Evolutionary conservation across 768 basidiomycete species (phyloP).

Genomic region (Lactarius sanguifluus): DNA sequence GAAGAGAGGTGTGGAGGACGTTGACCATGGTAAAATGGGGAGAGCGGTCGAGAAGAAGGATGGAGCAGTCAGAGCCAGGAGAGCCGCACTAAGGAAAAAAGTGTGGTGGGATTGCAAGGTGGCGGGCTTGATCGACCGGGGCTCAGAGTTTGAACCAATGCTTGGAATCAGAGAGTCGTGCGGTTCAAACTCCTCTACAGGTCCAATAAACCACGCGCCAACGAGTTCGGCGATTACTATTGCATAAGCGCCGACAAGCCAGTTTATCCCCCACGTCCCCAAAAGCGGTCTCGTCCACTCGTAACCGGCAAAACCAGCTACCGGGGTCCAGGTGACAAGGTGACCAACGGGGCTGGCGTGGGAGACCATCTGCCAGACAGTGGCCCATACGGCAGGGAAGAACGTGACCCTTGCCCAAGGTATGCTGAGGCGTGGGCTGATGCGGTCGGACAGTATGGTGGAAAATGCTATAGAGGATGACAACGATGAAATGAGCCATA

Average conservation of each 20-base stretch:
- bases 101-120: slow-evolving; percentile 32
- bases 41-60: slow-evolving; percentile 47
- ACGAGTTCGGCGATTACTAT: slow-evolving; percentile 56
- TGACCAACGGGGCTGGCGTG: slow-evolving; percentile 66
- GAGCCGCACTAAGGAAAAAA: slow-evolving; percentile 40
- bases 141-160: slow-evolving; percentile 22
- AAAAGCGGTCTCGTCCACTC: slow-evolving; percentile 58
- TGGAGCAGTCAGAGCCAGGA: slow-evolving; percentile 54
- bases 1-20: slow-evolving; percentile 51
- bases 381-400: slow-evolving; percentile 72
- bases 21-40: slow-evolving; percentile 42
- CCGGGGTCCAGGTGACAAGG: slow-evolving; percentile 69
- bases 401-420: slow-evolving; percentile 50
- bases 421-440: slow-evolving; percentile 35
- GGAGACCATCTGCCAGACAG: slow-evolving; percentile 55
- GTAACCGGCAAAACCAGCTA: slow-evolving; percentile 54
- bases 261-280: slow-evolving; percentile 66
- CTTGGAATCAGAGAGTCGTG: slow-evolving; percentile 23
- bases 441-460: slow-evolving; percentile 42
- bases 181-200: slow-evolving; percentile 47
- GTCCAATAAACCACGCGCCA: slow-evolving; percentile 58
- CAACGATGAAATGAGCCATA: slow-evolving; percentile 43
- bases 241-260: slow-evolving; percentile 76
- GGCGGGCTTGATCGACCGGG: slow-evolving; percentile 12
- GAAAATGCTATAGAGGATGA: slow-evolving; percentile 43